Percentiles rank a stretch among this genome's conserved stretches.
Evolutionary conservation across 352 stramenopile species (phyloP).

Genomic region (Aphanomyces euteiches): DNA sequence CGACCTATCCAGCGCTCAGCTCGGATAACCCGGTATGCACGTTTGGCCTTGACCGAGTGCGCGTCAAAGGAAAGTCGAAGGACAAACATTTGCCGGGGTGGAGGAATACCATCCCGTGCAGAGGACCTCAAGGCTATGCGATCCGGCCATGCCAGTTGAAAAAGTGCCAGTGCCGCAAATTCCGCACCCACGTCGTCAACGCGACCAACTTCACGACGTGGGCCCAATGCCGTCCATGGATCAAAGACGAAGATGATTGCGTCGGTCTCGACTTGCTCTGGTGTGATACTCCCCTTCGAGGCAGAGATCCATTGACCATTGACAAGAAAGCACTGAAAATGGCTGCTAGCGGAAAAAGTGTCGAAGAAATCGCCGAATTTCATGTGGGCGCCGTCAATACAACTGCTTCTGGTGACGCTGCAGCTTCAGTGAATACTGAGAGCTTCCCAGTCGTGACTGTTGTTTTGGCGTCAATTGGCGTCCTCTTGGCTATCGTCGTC

Average conservation of each 20-base stretch:
- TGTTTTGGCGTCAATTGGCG: neutral
- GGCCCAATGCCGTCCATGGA: neutral
- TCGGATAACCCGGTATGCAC: slow-evolving; percentile 24
- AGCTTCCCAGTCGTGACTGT: slow-evolving; percentile 2
- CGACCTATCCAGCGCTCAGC: slow-evolving; percentile 11
- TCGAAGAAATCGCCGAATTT: neutral
- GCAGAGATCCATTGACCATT: slow-evolving; percentile 9
- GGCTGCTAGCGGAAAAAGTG: neutral
- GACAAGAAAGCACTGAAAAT: neutral
- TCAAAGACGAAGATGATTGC: slow-evolving; percentile 5
- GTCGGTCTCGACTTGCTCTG: slow-evolving; percentile 3
- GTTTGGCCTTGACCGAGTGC: slow-evolving; percentile 5
- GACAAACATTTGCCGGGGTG: neutral
- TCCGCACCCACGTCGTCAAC: slow-evolving; percentile 12
- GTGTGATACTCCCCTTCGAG: slow-evolving; percentile 9
- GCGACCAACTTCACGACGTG: neutral
- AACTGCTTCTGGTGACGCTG: neutral
- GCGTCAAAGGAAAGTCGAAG: neutral
- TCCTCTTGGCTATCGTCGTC: neutral
- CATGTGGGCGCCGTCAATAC: neutral
- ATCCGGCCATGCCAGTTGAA: slow-evolving; percentile 18
- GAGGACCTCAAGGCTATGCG: slow-evolving; percentile 21
- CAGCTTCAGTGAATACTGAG: neutral
- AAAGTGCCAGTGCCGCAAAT: slow-evolving; percentile 19
- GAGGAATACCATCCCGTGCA: slow-evolving; percentile 2